Conservation (phyloP, 192 early-diverging fungal species). For the Entophlyctis luteolus region DNA sequence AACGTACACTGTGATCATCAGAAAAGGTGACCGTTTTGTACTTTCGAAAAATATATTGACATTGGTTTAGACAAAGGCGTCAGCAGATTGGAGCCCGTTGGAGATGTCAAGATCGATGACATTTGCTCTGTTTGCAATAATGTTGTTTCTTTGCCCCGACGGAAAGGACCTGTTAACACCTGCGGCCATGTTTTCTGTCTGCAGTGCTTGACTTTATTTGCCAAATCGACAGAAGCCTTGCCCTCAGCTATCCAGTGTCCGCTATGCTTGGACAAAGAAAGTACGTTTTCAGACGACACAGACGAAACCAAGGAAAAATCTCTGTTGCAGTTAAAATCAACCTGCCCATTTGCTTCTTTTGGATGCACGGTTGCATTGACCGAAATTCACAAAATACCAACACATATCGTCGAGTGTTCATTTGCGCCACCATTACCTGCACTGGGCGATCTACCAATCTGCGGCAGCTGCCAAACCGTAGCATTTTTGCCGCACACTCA, state of each 20-base stretch:
- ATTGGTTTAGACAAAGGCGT: not conserved
- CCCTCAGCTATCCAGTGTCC: not conserved
- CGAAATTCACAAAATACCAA: constrained; percentile 1
- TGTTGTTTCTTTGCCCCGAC: not conserved
- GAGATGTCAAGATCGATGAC: not conserved
- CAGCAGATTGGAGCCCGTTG: not conserved
- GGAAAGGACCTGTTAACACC: not conserved
- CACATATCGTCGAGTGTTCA: not conserved
- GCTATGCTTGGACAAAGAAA: not conserved
- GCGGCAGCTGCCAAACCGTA: not conserved
- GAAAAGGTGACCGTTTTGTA: constrained; percentile 23
- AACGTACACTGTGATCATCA: constrained; percentile 16
- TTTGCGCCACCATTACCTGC: not conserved
- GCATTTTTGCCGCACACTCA: constrained; percentile 5
- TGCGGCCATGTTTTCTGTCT: constrained; percentile 38
- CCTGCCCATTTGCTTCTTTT: not conserved
- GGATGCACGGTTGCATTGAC: not conserved
- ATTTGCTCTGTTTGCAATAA: constrained; percentile 8
- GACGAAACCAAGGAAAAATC: not conserved
- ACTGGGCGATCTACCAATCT: not conserved
- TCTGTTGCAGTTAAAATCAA: not conserved
- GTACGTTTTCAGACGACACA: too few relatives aligned
- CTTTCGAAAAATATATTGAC: not conserved
- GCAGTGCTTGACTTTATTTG: constrained; percentile 32
- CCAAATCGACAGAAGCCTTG: not conserved